These are phyloP conservation scores for Plantago major DNA, from an alignment of 257 asterid genomes.

Conservation along the genomic window DNA sequence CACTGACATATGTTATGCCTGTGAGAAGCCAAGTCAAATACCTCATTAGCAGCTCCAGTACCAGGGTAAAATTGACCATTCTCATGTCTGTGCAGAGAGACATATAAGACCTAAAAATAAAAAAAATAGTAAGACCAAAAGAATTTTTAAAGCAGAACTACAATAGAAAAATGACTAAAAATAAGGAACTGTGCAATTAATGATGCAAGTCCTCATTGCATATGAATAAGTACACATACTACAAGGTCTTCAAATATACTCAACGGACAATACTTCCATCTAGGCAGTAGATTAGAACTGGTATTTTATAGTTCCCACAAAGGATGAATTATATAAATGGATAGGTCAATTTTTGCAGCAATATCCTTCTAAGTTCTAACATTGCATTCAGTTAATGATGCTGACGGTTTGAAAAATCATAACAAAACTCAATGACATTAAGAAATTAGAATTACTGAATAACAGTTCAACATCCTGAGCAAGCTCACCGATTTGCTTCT, in stretches of 20 bases:
- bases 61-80: constrained; percentile 96
- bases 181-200: constrained; percentile 6
- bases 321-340: too few species aligned
- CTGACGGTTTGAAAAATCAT: neutral
- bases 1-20: neutral
- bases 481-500: constrained; percentile 72
- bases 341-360: too few species aligned
- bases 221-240: constrained; percentile 5
- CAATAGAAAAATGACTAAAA: constrained; percentile 10
- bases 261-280: too few species aligned
- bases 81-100: constrained; percentile 95
- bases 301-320: too few species aligned
- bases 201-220: constrained; percentile 19
- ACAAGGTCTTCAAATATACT: too few species aligned
- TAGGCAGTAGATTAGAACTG: too few species aligned
- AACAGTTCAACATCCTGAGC: constrained; percentile 9
- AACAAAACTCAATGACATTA: constrained; percentile 5
- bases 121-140: constrained; percentile 10
- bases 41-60: constrained; percentile 96
- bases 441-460: constrained; percentile 10
- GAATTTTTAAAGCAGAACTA: constrained; percentile 6
- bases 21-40: constrained; percentile 22
- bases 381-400: too few species aligned
- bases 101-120: constrained; percentile 68
- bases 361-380: too few species aligned